These are phyloP conservation scores for Oryza officinalis DNA, from an alignment of 176 grass and related monocot species.

Conservation along the genomic window DNA sequence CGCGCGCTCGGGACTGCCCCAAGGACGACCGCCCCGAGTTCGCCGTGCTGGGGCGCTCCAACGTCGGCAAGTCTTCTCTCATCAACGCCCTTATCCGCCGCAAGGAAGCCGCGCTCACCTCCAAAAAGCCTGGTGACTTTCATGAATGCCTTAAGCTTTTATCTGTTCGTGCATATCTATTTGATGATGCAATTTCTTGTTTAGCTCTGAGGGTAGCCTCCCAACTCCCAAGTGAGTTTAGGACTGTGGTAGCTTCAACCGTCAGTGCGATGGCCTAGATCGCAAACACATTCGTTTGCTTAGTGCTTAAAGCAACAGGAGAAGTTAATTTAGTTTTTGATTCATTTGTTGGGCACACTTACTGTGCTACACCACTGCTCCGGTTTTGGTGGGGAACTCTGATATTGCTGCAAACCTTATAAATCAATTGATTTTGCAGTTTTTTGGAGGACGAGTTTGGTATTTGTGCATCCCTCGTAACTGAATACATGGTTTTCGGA, in stretches of 20 bases:
- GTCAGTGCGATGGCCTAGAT: background rate
- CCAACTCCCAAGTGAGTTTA: background rate
- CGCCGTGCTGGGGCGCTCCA: slow-evolving; percentile 78
- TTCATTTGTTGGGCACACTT: background rate
- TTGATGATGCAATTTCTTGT: background rate
- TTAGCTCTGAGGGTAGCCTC: background rate
- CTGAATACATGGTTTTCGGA: background rate
- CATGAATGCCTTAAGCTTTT: background rate
- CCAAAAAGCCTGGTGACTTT: slow-evolving; percentile 82
- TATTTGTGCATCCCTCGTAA: background rate
- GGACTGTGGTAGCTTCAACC: background rate
- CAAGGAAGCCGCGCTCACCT: slow-evolving; percentile 90
- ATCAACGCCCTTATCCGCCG: slow-evolving; percentile 79
- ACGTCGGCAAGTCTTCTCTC: slow-evolving; percentile 96
- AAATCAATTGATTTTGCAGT: background rate
- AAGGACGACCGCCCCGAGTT: slow-evolving; percentile 88
- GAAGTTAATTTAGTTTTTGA: background rate
- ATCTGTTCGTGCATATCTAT: background rate
- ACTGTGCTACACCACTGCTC: background rate
- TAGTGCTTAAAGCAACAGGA: background rate
- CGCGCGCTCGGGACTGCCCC: slow-evolving; percentile 70
- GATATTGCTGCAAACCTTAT: background rate
- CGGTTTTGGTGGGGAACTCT: background rate
- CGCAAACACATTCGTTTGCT: background rate
- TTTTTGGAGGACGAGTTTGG: background rate